Evolutionary conservation across 805 yeast species (phyloP).

Genomic region (Myxozyma nipponensis): DNA sequence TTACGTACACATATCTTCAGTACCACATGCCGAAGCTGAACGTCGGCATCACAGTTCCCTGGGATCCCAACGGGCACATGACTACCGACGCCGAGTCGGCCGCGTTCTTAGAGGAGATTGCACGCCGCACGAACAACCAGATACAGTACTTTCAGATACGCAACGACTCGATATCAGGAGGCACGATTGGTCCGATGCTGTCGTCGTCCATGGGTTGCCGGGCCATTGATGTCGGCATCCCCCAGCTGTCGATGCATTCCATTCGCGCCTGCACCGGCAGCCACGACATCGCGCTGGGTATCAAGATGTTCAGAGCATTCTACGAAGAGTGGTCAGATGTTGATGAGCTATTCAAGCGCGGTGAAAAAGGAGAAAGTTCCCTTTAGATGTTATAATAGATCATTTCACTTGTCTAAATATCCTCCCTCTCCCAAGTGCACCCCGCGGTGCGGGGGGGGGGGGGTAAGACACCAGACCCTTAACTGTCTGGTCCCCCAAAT

Average conservation of each 20-base stretch:
- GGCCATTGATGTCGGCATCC: conserved; percentile 67
- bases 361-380: background rate
- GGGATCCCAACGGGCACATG: conserved; percentile 77
- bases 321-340: conserved; percentile 59
- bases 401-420: background rate
- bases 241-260: conserved; percentile 81
- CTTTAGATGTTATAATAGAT: background rate
- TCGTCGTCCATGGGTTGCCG: conserved; percentile 40
- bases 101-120: conserved; percentile 66
- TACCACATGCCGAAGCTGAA: conserved; percentile 77
- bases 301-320: conserved; percentile 64
- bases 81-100: conserved; percentile 74
- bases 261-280: conserved; percentile 76
- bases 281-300: conserved; percentile 67
- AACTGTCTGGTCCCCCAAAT: background rate
- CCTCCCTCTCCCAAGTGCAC: background rate
- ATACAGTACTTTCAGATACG: conserved; percentile 79
- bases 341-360: conserved; percentile 3
- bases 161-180: conserved; percentile 82
- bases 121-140: conserved; percentile 56
- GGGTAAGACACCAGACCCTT: background rate
- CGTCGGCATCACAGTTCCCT: conserved; percentile 62
- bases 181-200: conserved; percentile 71
- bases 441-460: background rate
- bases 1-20: conserved; percentile 54